A percentile compares a stretch with the other conserved stretches of the same genome.
These are phyloP conservation scores for Endoconidiophora laricicola DNA, from an alignment of 2,329 filamentous ascomycete species.

Conservation along the genomic window DNA sequence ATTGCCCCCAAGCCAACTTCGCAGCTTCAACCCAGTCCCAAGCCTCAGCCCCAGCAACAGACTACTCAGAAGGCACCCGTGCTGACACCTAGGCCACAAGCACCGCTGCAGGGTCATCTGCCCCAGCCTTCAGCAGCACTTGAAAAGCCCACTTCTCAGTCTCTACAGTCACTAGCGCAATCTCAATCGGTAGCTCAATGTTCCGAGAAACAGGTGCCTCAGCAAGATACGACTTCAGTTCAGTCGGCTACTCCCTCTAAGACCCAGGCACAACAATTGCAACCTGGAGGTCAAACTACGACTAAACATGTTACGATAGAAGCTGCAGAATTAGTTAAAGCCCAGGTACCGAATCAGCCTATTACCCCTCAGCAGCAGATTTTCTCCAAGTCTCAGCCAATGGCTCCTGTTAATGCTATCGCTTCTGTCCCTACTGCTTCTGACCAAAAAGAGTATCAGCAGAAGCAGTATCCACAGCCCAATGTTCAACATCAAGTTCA, in stretches of 20 bases:
- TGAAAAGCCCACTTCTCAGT: not conserved
- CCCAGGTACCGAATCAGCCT: not conserved
- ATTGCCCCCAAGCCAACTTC: not conserved
- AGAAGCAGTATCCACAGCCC: not conserved
- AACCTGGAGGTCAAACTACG: slow-evolving; percentile 20
- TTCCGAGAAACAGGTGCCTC: not conserved
- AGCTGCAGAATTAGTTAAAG: not conserved
- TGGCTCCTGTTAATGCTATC: too few species aligned
- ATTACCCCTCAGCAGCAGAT: not conserved
- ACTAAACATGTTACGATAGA: not conserved
- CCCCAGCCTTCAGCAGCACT: not conserved
- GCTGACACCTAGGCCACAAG: not conserved
- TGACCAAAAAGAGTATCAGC: not conserved
- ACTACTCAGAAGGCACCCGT: not conserved
- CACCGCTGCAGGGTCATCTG: not conserved
- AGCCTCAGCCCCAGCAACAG: not conserved
- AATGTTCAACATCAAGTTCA: not conserved
- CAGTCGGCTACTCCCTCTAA: not conserved
- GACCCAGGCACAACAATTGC: slow-evolving; percentile 14
- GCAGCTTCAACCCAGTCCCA: not conserved
- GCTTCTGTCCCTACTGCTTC: not conserved
- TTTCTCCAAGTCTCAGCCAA: not conserved
- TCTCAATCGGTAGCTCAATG: slow-evolving; percentile 6
- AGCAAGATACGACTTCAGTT: slow-evolving; percentile 1
- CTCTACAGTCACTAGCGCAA: slow-evolving; percentile 9